phyloP scores from a whole-genome alignment of 331 rosid species.

The Pyrus hybrid region DNA sequence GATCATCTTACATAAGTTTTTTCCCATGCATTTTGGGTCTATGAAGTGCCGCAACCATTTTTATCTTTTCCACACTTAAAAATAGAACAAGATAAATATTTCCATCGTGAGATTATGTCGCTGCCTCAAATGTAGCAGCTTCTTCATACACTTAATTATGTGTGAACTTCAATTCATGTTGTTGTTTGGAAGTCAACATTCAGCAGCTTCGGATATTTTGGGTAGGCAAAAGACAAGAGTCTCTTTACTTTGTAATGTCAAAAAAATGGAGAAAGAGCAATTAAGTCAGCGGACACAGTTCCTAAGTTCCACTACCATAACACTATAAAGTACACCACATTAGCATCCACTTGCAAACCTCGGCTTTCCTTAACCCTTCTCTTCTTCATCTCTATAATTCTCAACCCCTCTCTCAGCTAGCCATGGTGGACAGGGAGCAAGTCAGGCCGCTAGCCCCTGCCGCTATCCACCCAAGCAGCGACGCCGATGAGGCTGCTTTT shows the following conservation, averaged over 20 bases:
- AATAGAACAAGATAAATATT: too few relatives aligned
- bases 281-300: neutral
- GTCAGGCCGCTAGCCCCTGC: constrained; percentile 44
- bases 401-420: neutral
- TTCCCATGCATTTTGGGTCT: neutral
- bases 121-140: too few relatives aligned
- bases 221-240: neutral
- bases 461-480: constrained; percentile 5
- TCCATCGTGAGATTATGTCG: too few relatives aligned
- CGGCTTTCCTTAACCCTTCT: neutral
- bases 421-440: constrained; percentile 48
- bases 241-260: neutral
- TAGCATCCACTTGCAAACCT: neutral
- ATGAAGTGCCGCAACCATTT: neutral
- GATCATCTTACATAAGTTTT: neutral
- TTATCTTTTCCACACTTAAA: neutral
- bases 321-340: neutral
- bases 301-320: neutral
- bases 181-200: neutral
- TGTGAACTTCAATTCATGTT: too few relatives aligned
- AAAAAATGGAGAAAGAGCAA: neutral
- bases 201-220: neutral
- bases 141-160: too few relatives aligned
- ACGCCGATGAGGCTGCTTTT: neutral
- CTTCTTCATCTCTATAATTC: neutral